Evolutionary conservation across 345 rosid genomes (phyloP).

Genomic region (Murraya koenigii): DNA sequence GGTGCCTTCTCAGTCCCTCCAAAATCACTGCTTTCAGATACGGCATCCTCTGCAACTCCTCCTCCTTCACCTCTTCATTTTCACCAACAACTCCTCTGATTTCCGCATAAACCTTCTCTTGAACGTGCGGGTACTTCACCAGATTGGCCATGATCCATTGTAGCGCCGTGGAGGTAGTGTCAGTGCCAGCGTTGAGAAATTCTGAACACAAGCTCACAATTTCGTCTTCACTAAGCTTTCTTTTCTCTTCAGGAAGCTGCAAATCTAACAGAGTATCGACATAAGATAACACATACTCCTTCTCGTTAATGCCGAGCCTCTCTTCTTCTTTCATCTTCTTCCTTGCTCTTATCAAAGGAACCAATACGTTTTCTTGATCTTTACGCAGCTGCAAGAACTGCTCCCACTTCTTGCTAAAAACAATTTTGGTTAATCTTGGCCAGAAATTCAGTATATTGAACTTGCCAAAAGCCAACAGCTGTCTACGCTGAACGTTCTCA

Average conservation of each 20-base stretch:
- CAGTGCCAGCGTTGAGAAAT: conserved; percentile 12
- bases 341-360: conserved; percentile 1
- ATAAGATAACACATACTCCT: conserved; percentile 12
- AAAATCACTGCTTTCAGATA: conserved; percentile 18
- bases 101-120: background rate
- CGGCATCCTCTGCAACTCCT: conserved; percentile 10
- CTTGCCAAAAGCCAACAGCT: background rate
- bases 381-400: background rate
- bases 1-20: conserved; percentile 20
- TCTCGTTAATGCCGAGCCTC: background rate
- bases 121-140: conserved; percentile 17
- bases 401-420: conserved; percentile 1
- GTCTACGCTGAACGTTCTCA: background rate
- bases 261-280: conserved; percentile 36
- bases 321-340: conserved; percentile 6
- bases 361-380: background rate
- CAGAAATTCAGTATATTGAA: conserved; percentile 16
- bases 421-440: conserved; percentile 9
- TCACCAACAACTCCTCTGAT: background rate
- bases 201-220: background rate
- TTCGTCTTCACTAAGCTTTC: background rate
- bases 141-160: conserved; percentile 27
- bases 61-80: background rate
- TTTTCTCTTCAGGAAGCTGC: conserved; percentile 24
- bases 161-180: conserved; percentile 19